Evolutionary conservation across 2,329 filamentous ascomycete genomes (phyloP).

Genomic region (Paraphoma chrysanthemicola): DNA sequence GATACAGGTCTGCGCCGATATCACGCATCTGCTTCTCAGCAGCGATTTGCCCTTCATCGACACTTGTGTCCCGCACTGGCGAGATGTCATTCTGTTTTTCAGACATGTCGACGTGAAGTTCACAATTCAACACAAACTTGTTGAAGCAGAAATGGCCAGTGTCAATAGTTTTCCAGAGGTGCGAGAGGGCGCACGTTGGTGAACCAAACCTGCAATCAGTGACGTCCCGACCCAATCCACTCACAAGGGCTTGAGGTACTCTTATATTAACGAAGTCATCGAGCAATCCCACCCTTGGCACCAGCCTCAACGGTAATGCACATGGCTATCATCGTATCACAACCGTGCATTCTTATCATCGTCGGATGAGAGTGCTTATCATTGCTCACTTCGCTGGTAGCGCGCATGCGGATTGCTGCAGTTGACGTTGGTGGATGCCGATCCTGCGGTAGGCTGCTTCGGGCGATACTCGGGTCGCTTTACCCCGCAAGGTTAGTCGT

Average conservation of each 20-base stretch:
- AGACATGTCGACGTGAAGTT: slow-evolving; percentile 13
- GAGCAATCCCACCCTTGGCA: slow-evolving; percentile 25
- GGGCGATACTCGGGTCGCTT: slow-evolving; percentile 24
- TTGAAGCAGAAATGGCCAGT: too few relatives aligned
- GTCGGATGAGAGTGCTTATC: slow-evolving; percentile 20
- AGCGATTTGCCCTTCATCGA: slow-evolving; percentile 36
- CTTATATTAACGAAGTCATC: slow-evolving; percentile 1
- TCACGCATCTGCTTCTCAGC: slow-evolving; percentile 49
- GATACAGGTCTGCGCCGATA: slow-evolving; percentile 55
- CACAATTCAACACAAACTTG: too few relatives aligned
- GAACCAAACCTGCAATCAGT: not conserved
- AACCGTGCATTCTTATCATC: slow-evolving; percentile 17
- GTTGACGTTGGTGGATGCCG: slow-evolving; percentile 14
- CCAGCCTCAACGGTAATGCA: slow-evolving; percentile 11
- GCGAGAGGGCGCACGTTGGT: not conserved
- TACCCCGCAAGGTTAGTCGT: slow-evolving; percentile 16
- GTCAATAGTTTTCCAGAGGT: not conserved
- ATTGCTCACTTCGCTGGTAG: slow-evolving; percentile 13
- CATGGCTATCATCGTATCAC: slow-evolving; percentile 15
- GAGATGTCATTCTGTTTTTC: slow-evolving; percentile 33
- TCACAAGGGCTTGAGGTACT: not conserved
- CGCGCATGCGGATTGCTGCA: slow-evolving; percentile 14
- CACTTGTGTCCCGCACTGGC: slow-evolving; percentile 28
- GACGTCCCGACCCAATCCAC: not conserved
- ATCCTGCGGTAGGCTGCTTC: slow-evolving; percentile 31